Base-by-base conservation (phyloP, 2,329 filamentous ascomycete genomes). In the Pyrenophora graminea region DNA sequence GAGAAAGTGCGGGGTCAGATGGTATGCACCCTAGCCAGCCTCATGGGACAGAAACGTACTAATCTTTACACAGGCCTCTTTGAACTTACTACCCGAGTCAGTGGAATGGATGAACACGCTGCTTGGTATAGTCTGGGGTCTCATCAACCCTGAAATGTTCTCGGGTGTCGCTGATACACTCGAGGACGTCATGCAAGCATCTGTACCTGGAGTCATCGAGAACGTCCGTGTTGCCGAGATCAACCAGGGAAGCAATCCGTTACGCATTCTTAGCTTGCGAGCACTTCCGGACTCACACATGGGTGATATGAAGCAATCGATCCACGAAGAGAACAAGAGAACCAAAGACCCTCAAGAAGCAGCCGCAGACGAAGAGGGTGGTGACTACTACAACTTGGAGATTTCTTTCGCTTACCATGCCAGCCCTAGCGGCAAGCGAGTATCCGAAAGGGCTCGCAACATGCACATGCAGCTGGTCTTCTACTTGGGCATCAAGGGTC, bases 401-500 rank as follows among this genome's bases (percentile, higher is more conserved):
- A 87, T 90, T 21, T 90, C 91, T 0, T 87, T 97, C 65, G 92
- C 92, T 1, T 97, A 97, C 70, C 91, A 97, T 67, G 90, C 93
- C 8, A 85, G 87, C 69, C 91, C 91, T 10, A 87, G 84, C 2
- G 81, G 84, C 4, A 79, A 80, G 51, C 83, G 86, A 40, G 82
- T 91, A 12, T 88, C 89, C 2, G 88, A 89, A 39, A 94, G 92
- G 73, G 91, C 91, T 5, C 85, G 88, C 61, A 97, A 97, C 70
- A 96, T 97, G 90, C 92, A 96, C 66, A 96, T 97, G 91, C 89
- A 95, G 65, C 76, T 97, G 12, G 85, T 97, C 7, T 97, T 99
- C 72, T 97, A 97, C 59, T 82, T 97, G 1, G 94, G 94, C 50
- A 79, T 96, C 67, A 91, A 89, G 68, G 92, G 92, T 0, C 79